phyloP scores from a whole-genome alignment of 1,284 basidiomycete species.

The Rhodotorula sp. region DNA sequence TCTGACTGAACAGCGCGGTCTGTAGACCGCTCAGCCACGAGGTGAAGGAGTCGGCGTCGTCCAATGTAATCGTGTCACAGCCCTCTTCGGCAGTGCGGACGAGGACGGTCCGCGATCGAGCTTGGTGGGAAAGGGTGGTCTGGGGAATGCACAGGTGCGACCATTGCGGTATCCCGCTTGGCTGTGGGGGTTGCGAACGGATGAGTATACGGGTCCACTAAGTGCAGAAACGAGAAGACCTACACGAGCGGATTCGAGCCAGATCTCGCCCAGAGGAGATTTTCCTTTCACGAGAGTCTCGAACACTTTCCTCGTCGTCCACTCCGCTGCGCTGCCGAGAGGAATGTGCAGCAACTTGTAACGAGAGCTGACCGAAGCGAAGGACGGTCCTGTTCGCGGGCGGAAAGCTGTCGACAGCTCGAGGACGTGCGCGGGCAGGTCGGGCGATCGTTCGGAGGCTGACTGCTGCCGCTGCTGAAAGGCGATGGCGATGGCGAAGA shows the following conservation, averaged over 20 bases:
- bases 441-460: neutral
- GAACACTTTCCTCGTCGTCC: constrained; percentile 50
- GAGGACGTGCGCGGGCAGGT: constrained; percentile 18
- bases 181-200: constrained; percentile 1
- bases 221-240: neutral
- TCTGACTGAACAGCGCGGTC: neutral
- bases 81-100: neutral
- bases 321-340: constrained; percentile 33
- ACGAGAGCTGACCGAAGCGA: neutral
- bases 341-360: constrained; percentile 20
- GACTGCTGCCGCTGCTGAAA: constrained; percentile 2
- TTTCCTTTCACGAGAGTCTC: constrained; percentile 48
- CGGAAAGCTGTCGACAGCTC: constrained; percentile 18
- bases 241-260: constrained; percentile 54
- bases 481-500: constrained; percentile 34
- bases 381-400: neutral
- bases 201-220: rapidly evolving
- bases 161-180: constrained; percentile 31
- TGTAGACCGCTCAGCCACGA: neutral
- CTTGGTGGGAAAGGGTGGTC: constrained; percentile 22
- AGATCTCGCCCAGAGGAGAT: constrained; percentile 51
- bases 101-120: neutral
- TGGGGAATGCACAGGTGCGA: constrained; percentile 30
- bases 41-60: neutral
- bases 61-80: neutral